A percentile compares a stretch with the other conserved stretches of the same genome.
Evolutionary conservation across 2,329 filamentous ascomycete species (phyloP).

Genomic region (Emergomyces pasteurianus): DNA sequence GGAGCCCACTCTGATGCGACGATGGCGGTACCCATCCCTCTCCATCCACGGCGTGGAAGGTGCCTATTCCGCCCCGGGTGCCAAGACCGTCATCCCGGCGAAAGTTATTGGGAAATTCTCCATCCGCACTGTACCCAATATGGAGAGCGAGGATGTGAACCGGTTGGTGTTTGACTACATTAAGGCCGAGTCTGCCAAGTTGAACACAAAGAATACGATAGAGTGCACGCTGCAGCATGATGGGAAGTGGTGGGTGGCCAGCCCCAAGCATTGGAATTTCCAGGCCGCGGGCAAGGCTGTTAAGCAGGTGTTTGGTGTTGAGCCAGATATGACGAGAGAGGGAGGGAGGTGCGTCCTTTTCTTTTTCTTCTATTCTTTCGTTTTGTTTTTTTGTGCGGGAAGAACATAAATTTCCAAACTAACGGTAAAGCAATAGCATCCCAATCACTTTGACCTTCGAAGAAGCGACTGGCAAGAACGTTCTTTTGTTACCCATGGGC

Average conservation of each 20-base stretch:
- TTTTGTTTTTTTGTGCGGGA: conserved; percentile 6
- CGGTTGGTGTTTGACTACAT: conserved; percentile 72
- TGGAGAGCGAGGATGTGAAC: conserved; percentile 88
- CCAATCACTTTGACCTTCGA: conserved; percentile 96
- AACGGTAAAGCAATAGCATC: conserved; percentile 49
- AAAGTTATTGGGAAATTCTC: conserved; percentile 98
- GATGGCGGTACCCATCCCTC: conserved; percentile 89
- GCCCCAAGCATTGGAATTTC: conserved; percentile 99
- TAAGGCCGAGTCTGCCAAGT: conserved; percentile 70
- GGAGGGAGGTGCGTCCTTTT: conserved; percentile 59
- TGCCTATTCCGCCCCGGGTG: conserved; percentile 82
- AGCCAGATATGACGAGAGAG: conserved; percentile 91
- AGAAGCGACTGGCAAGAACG: conserved; percentile 95
- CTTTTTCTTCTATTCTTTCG: conserved; percentile 4
- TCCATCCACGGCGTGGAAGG: conserved; percentile 93
- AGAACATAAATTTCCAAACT: conserved; percentile 7
- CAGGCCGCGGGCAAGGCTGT: conserved; percentile 89
- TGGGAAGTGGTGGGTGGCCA: conserved; percentile 98
- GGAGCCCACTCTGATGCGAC: conserved; percentile 84
- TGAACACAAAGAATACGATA: conserved; percentile 84
- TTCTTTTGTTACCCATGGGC: conserved; percentile 89
- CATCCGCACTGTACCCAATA: conserved; percentile 92
- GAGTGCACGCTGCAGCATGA: conserved; percentile 74
- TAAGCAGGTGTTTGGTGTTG: conserved; percentile 82
- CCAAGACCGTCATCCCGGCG: conserved; percentile 96